Evolutionary conservation across 306 rosid species (phyloP).

Genomic region (Castanea mollissima): DNA sequence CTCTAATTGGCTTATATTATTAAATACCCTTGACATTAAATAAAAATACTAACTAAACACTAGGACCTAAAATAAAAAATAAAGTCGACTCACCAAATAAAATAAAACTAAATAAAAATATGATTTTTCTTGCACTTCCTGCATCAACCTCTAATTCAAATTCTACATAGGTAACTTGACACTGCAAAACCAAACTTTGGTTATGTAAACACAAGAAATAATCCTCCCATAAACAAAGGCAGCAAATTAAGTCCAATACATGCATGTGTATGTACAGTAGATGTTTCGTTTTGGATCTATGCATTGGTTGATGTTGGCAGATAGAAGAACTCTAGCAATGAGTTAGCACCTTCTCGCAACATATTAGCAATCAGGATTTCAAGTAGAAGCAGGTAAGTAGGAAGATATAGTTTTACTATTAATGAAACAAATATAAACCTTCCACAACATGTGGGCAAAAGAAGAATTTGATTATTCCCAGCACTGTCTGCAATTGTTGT

Average conservation of each 20-base stretch:
- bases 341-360: background rate
- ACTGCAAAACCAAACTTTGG: background rate
- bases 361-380: background rate
- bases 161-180: background rate
- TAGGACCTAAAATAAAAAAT: too few species aligned
- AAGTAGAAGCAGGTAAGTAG: slow-evolving; percentile 14
- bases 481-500: slow-evolving; percentile 41
- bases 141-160: background rate
- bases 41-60: too few species aligned
- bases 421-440: slow-evolving; percentile 42
- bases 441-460: slow-evolving; percentile 73
- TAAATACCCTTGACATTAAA: too few species aligned
- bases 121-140: too few species aligned
- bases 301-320: background rate
- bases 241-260: background rate
- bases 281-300: slow-evolving; percentile 7
- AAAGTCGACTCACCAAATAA: too few species aligned
- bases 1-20: too few species aligned
- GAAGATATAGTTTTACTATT: background rate
- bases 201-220: background rate
- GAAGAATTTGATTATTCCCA: slow-evolving; percentile 53
- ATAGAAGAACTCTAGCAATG: background rate
- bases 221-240: background rate
- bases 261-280: background rate
- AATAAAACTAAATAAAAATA: too few species aligned